These are phyloP conservation scores for Leptodermis oblonga DNA, from an alignment of 257 asterid species.

Conservation along the genomic window DNA sequence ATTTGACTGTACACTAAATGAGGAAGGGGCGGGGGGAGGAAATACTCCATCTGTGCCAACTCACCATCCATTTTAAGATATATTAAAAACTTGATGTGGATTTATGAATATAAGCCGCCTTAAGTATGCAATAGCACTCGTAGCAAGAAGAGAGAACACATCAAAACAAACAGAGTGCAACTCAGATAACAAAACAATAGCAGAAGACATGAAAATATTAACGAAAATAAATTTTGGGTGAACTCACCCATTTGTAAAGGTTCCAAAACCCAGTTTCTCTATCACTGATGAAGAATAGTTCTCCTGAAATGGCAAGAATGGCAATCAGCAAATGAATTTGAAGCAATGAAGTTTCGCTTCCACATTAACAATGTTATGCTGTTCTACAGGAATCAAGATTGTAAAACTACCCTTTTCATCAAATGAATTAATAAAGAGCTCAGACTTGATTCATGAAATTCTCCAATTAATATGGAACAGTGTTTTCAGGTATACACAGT, in stretches of 20 bases:
- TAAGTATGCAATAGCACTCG: background rate
- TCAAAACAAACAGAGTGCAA: background rate
- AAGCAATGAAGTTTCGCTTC: background rate
- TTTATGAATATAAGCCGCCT: background rate
- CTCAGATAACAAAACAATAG: too few relatives aligned
- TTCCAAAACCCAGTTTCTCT: conserved; percentile 92
- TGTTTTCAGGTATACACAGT: background rate
- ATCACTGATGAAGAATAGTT: conserved; percentile 84
- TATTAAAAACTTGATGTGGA: background rate
- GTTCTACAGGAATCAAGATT: background rate
- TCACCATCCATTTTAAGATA: background rate
- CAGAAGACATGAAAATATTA: background rate
- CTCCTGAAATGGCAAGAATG: conserved; percentile 54
- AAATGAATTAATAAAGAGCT: background rate
- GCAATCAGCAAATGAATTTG: conserved; percentile 9
- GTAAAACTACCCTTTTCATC: background rate
- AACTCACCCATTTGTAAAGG: conserved; percentile 84
- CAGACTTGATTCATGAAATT: background rate
- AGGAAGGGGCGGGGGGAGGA: too few relatives aligned
- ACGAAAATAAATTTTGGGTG: background rate
- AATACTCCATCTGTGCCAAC: background rate
- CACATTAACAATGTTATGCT: background rate
- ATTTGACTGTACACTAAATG: too few relatives aligned
- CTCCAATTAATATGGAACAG: background rate
- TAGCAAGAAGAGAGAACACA: background rate